Conservation (phyloP, 305 asterid genomes). For the Solanum hybrid region DNA sequence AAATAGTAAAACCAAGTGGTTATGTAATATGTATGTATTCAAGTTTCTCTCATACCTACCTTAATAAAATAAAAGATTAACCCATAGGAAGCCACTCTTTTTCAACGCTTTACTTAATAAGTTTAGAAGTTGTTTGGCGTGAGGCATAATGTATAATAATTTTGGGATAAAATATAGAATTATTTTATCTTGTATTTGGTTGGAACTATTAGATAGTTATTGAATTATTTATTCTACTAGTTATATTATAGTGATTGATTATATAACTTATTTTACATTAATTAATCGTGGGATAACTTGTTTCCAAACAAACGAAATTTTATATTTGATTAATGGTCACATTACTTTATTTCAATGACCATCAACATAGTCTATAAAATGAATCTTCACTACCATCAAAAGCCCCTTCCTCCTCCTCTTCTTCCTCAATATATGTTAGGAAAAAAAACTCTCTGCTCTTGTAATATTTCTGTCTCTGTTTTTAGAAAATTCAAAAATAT, state of each 20-base stretch:
- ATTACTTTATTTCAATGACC: background rate
- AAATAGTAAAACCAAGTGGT: background rate
- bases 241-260: too few relatives aligned
- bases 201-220: too few relatives aligned
- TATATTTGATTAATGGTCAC: background rate
- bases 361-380: conserved; percentile 5
- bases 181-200: too few relatives aligned
- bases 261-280: too few relatives aligned
- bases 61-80: background rate
- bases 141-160: too few relatives aligned
- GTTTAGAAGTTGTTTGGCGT: background rate
- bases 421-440: background rate
- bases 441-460: background rate
- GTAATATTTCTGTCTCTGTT: background rate
- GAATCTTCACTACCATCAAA: background rate
- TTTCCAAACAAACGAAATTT: background rate
- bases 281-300: rapidly evolving
- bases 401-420: background rate
- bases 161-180: too few relatives aligned
- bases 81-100: background rate
- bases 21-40: background rate
- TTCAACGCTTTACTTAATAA: background rate
- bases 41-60: background rate
- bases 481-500: background rate
- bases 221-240: too few relatives aligned